Base-by-base conservation (phyloP, 768 basidiomycete species). In the Pholiota conissans region DNA sequence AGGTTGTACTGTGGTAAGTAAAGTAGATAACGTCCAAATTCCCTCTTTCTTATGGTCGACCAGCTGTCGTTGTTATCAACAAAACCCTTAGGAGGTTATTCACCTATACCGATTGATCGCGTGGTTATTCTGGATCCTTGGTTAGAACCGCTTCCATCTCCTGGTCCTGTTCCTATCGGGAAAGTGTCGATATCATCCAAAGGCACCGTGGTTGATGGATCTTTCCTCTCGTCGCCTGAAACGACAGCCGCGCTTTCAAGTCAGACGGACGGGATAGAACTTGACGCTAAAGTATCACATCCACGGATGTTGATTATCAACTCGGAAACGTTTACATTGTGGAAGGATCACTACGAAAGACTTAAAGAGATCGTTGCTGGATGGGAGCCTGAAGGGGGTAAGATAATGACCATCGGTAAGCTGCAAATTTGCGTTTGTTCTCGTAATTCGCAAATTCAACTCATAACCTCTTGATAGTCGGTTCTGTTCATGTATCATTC, bases 121-220 rank as follows among this genome's bases (percentile, higher is more conserved):
- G 83, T 80, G 8, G 66, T 94, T 20, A 76, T 88, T 20, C 79
- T 91, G 16, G 93, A 95, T 71, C 93, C 93, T 18, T 94, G 93
- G 92, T 71, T 93, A 7, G 90, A 93, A 55, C 90, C 91, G 16
- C 65, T 92, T 22, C 79, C 86, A 6, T 68, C 76, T 35, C 89
- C 84, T 28, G 85, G 84, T 3, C 85, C 79, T 10, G 58, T 67
- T 20, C 78, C 79, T 30, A 57, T 70, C 57, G 27, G 53, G n/a
- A 45, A 26, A 49, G 34, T 28, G 8, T 20, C 22, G 4, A 48
- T 57, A 18, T 11, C 29, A 52, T 9, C 53, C 5, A 48, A 27
- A 28, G 26, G 29, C 26, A 26, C 45, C 30, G 29, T 37, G 28
- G 13, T 30, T 5, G 53, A 22, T 32, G 39, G 10, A 20, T 45